These are phyloP conservation scores for Neofusicoccum umdonicola DNA, from an alignment of 2,329 filamentous ascomycete species.

Conservation along the genomic window DNA sequence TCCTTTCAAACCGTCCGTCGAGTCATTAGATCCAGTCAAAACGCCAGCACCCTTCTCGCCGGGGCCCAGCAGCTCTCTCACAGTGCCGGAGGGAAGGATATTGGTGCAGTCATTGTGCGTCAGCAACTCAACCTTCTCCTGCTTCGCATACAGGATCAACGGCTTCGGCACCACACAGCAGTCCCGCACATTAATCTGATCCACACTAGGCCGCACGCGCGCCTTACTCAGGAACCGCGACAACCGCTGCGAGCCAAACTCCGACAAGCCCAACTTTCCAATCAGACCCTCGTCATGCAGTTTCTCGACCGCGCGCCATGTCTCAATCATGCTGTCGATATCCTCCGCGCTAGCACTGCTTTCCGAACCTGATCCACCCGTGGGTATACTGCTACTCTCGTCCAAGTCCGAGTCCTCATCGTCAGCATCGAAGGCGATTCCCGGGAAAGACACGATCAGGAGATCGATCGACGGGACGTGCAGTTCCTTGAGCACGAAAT, in stretches of 20 bases:
- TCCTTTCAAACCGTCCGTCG: conserved; percentile 63
- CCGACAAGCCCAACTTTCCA: conserved; percentile 75
- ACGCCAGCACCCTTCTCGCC: conserved; percentile 72
- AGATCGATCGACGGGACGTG: conserved; percentile 75
- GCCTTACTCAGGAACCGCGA: conserved; percentile 72
- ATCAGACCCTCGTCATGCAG: conserved; percentile 71
- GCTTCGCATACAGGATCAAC: conserved; percentile 78
- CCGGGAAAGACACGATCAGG: conserved; percentile 88
- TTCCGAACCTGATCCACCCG: conserved; percentile 23
- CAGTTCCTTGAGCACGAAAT: conserved; percentile 77
- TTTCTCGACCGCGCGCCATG: conserved; percentile 66
- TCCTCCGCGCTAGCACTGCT: conserved; percentile 46
- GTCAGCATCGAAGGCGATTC: conserved; percentile 88
- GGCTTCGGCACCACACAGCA: conserved; percentile 94
- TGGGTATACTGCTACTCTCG: conserved; percentile 20
- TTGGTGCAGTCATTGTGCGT: conserved; percentile 95
- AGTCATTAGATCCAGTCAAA: conserved; percentile 58
- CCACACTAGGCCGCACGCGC: conserved; percentile 71
- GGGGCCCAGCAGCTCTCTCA: conserved; percentile 77
- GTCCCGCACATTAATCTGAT: conserved; percentile 95
- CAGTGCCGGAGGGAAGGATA: conserved; percentile 79
- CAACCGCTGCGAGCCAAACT: conserved; percentile 85
- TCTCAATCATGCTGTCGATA: conserved; percentile 64
- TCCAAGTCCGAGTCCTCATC: conserved; percentile 71
- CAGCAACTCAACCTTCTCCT: conserved; percentile 77